Evolutionary conservation across 1,139 yeast genomes (phyloP), one percentile per base, ranked within the genome.

Genomic region (Saccharomyces hybrid): DNA sequence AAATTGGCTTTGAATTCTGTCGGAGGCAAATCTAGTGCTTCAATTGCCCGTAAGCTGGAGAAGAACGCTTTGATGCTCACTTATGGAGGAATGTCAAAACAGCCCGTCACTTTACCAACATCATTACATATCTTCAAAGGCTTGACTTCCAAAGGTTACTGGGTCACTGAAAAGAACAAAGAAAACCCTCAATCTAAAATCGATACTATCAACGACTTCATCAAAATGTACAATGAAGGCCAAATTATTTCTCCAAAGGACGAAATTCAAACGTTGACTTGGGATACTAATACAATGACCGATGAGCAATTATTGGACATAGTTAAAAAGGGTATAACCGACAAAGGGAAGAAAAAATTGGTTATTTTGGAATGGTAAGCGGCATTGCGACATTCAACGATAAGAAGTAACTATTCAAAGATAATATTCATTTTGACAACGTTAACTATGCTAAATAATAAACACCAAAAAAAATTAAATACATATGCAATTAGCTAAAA

Each of bases 11-110:
- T 93, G 60, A 93, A 95, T 72, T 88, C 97, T 66, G 95, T 93
- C 49, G 97, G 99, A 52, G 99, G 99, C 31, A 80, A 86, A 61
- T 84, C 89, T 44, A 80, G 90, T 47, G 78, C 96, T 1, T 84
- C 85, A 48, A 76, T 93, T 62, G 93, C 96, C 7, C 79, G 97
- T 61, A 90, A 90, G 68, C 78, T 93, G 59, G 82, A 80, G 52
- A 78, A 81, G 58, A 88, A 90, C 31, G 83, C 83, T 1, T 78
- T 86, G 59, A 77, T 93, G 77, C 82, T 88, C 64, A 90, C 99
- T 0, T 93, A 93, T 68, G 99, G 99, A 29, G 99, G 97, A 51
- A 93, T 93, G 99, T 88, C 98, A 4, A 84, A 84, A 76, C 93
- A 89, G 73, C 99, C 99, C 2, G 95, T 95, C 27, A 80, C 82